Evolutionary conservation across 192 early-diverging fungal genomes (phyloP).

Genomic region (Coemansia sp.): DNA sequence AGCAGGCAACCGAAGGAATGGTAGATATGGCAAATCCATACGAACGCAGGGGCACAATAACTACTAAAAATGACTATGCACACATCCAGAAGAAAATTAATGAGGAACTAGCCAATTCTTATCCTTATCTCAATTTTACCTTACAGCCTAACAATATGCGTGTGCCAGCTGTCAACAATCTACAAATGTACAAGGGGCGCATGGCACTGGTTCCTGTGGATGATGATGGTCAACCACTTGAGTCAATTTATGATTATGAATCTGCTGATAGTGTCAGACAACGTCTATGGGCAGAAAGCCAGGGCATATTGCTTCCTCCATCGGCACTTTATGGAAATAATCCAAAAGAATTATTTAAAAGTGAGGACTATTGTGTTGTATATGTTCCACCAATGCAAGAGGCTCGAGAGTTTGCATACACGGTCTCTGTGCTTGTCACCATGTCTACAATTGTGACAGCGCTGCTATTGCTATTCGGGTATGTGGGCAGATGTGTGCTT

Average conservation of each 20-base stretch:
- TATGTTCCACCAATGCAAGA: conserved; percentile 1
- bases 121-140: neutral
- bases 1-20: neutral
- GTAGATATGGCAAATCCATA: neutral
- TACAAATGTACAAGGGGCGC: neutral
- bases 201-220: neutral
- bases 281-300: neutral
- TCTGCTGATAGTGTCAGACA: neutral
- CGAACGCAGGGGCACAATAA: neutral
- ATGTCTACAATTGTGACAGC: neutral
- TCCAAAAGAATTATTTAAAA: neutral
- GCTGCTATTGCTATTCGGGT: neutral
- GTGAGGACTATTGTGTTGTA: conserved; percentile 4
- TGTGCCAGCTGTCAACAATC: neutral
- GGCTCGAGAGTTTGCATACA: neutral
- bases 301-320: neutral
- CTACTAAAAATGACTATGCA: conserved; percentile 2
- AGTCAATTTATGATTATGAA: conserved; percentile 11
- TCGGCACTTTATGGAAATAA: neutral
- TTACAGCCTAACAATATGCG: conserved; percentile 7
- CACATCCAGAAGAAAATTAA: conserved; percentile 4
- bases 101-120: neutral
- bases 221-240: neutral
- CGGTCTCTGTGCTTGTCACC: neutral
- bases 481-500: neutral